Base-by-base conservation (phyloP, 2,329 filamentous ascomycete species). In the Trichoderma koningii region DNA sequence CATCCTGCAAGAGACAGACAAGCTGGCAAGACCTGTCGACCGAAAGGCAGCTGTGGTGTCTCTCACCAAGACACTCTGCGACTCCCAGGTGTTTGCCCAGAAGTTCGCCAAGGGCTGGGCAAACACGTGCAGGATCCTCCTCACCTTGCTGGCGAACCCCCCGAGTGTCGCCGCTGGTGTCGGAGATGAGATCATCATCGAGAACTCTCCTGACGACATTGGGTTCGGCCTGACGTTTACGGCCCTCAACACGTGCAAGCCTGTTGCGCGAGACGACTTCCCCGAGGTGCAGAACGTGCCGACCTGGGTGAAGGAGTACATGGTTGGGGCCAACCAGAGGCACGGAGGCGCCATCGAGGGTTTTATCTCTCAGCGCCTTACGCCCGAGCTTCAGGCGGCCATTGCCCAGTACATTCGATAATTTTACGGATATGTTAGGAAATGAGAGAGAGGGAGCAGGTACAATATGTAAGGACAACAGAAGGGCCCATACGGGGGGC, bases 171-270 rank as follows among this genome's bases (percentile, higher is more conserved):
- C 84, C 7, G 79, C 81, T 17, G 85, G 89, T 1, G 80, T 84
- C 42, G 88, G 89, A 65, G 89, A 92, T 68, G 92, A 96, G 70
- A 80, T 91, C 57, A 89, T 96, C 68, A 86, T 87, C 12, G 95
- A 98, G 74, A 89, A 92, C 3, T 94, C 98, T 72, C 91, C 97
- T 28, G 95, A 99, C 72, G 95, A 99, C 75, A 88, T 97, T 70
- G 89, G 92, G 30, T 99, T 99, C 73, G 95, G 95, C 28, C 88
- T 97, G 69, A 94, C 93, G 9, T 99, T 96, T 78, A 98, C 95
- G 0, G 89, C 91, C 38, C 85, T 99, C 68, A 96, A 94, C 79
- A 97, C 94, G 0, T 95, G 94, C 80, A 92, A 89, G 75, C 88
- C 88, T 66, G 81, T 86, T 4, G 79, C 85, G 1, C 84, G 83